Evolutionary conservation across 371 early-diverging fungal species (phyloP), one percentile per base, ranked within the genome.

Genomic region (Syncephalastrum sp.): DNA sequence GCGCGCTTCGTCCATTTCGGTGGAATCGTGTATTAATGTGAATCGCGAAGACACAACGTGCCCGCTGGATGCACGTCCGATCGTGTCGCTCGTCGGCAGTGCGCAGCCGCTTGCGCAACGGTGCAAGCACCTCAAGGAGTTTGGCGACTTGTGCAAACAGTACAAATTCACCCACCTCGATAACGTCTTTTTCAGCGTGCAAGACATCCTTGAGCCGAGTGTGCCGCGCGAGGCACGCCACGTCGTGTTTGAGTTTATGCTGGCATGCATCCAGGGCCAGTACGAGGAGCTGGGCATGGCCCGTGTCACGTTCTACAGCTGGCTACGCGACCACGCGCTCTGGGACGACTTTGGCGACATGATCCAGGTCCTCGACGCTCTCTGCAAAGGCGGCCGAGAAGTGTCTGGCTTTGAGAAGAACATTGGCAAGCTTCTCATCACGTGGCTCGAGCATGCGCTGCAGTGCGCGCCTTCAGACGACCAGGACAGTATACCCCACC

Each of bases 391-490:
- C 41, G 91, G 89, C 3, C 75, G 91, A 43, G 88, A 90, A 55
- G 79, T 89, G 19, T 82, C 87, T 43, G 81, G 82, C 1, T 85
- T 89, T 53, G 91, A 90, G 65, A 86, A 87, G 62, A 86, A 85
- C 50, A 71, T 90, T 5, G 79, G 64, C 15, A 74, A 77, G 41
- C 60, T 86, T 7, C 61, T 88, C 51, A 74, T 80, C 16, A 72
- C 74, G 33, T 85, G 88, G 88, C 54, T 84, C 23, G 67, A 69
- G 42, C 69, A 72, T 38, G 74, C 75, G 1, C 50, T 75, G 14
- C 49, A 59, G 47, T 60, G 65, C 33, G 57, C 50, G 50, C 41
- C 46, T 8, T 4, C 12, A 33, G 13, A 47, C 42, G 25, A 50
- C 5, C 45, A 13, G 4, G 17, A 46, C 5, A 33, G 27, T 24